These are phyloP conservation scores for Potentilla sterilis DNA, from an alignment of 306 rosid genomes.

Conservation along the genomic window DNA sequence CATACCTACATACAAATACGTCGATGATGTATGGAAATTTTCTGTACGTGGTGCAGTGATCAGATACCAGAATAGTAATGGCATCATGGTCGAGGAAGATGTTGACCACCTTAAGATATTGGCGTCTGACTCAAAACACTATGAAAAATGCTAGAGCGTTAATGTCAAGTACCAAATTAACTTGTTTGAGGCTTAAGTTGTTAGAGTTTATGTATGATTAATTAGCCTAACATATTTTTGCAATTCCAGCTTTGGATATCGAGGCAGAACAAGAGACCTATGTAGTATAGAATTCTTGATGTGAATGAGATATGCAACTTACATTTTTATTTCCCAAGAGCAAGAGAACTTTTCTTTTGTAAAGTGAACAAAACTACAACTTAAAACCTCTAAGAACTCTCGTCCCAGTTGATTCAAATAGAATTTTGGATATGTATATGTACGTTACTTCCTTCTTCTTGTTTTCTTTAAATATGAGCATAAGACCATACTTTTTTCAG, in stretches of 20 bases:
- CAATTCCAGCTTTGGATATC: background rate
- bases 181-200: too few species aligned
- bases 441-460: too few species aligned
- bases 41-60: background rate
- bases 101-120: background rate
- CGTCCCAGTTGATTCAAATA: too few species aligned
- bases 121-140: background rate
- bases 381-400: too few species aligned
- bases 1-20: background rate
- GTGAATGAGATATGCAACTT: background rate
- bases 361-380: too few species aligned
- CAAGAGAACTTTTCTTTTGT: too few species aligned
- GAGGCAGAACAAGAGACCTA: slow-evolving; percentile 6
- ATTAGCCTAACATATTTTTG: too few species aligned
- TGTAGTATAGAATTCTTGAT: background rate
- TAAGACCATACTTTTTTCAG: too few species aligned
- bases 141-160: background rate
- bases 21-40: background rate
- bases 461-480: too few species aligned
- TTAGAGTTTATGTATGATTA: too few species aligned
- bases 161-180: background rate
- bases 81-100: background rate
- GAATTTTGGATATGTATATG: too few species aligned
- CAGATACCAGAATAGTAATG: background rate
- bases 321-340: too few species aligned